Evolutionary conservation across 78 protist genomes (phyloP).

Genomic region (Dictyostelium intermedium): DNA sequence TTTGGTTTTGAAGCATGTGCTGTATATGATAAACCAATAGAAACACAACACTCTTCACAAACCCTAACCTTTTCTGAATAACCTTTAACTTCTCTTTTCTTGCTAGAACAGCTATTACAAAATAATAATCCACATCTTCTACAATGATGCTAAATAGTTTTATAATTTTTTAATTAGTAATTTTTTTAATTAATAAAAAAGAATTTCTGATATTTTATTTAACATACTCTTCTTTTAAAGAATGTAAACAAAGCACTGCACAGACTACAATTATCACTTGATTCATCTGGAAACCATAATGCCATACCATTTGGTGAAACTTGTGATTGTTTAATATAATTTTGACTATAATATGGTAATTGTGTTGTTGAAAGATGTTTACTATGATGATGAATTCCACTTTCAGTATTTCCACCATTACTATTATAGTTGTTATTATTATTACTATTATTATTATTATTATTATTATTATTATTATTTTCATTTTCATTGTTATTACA

Average conservation of each 20-base stretch:
- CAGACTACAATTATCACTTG: neutral
- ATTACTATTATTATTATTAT: neutral
- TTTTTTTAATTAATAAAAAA: too few relatives aligned
- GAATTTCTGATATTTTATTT: too few relatives aligned
- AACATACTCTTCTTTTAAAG: slow-evolving; percentile 59
- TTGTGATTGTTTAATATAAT: neutral
- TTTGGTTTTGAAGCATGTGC: neutral
- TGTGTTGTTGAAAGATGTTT: neutral
- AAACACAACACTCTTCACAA: slow-evolving; percentile 27
- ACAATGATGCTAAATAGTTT: slow-evolving; percentile 76
- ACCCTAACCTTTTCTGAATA: slow-evolving; percentile 22
- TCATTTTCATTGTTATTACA: neutral
- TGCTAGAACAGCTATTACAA: slow-evolving; percentile 20
- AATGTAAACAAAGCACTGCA: slow-evolving; percentile 27
- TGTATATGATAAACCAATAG: neutral
- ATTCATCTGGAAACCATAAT: slow-evolving; percentile 56
- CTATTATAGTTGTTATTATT: neutral
- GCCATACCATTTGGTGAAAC: slow-evolving; percentile 36
- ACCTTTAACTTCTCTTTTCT: slow-evolving; percentile 19
- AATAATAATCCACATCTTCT: slow-evolving; percentile 57
- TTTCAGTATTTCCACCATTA: neutral
- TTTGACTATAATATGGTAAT: neutral
- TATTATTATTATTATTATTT: neutral
- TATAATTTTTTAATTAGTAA: too few relatives aligned
- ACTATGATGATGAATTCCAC: neutral